Conservation (phyloP, 768 basidiomycete species). For the Candolleomyces efflorescens region DNA sequence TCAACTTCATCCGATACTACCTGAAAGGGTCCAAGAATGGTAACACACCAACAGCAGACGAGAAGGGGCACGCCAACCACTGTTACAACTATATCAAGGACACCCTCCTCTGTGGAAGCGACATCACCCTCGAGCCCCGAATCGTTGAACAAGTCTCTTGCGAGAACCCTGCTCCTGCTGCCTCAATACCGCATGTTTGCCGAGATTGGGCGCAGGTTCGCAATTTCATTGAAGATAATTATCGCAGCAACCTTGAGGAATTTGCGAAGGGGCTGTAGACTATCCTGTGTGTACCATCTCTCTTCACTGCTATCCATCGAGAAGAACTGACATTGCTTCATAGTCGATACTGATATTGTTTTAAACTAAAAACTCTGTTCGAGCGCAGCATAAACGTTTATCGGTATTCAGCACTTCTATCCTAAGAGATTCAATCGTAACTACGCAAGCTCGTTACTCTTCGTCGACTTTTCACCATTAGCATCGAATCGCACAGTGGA, state of each 20-base stretch:
- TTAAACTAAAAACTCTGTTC: too few species aligned
- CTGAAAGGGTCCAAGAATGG: slow-evolving; percentile 9
- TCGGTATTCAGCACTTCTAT: too few species aligned
- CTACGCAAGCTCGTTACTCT: too few species aligned
- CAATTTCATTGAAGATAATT: slow-evolving; percentile 8
- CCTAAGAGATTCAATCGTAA: too few species aligned
- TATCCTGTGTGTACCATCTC: too few species aligned
- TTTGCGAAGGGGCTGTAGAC: too few species aligned
- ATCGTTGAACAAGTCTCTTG: background rate
- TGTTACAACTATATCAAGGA: slow-evolving; percentile 11
- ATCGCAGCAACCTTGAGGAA: background rate
- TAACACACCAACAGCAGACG: background rate
- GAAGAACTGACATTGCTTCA: too few species aligned
- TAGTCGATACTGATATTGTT: too few species aligned
- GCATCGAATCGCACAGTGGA: background rate
- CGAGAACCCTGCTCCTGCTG: background rate
- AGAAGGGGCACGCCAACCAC: slow-evolving; percentile 9
- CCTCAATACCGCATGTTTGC: slow-evolving; percentile 3
- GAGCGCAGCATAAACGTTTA: too few species aligned
- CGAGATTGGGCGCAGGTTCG: slow-evolving; percentile 9
- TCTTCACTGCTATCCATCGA: too few species aligned
- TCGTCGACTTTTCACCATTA: background rate
- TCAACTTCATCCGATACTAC: slow-evolving; percentile 13
- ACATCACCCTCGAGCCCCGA: slow-evolving; percentile 3
- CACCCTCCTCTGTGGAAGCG: slow-evolving; percentile 7